phyloP scores from a whole-genome alignment of 2,329 filamentous ascomycete genomes.

The Ophiosphaerella korrae region DNA sequence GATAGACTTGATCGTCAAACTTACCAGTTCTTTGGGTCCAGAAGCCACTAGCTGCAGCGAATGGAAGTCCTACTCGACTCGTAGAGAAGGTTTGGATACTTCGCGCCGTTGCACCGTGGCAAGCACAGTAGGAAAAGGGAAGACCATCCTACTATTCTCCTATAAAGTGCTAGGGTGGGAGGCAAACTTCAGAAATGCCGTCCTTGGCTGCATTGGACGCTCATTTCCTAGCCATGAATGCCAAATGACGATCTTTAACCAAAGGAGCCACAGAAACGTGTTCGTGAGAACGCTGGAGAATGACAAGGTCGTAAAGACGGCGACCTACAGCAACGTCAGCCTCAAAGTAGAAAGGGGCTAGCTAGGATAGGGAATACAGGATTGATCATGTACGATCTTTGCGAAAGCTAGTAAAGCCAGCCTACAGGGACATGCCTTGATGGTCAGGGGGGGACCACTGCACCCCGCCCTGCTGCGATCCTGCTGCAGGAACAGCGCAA shows the following conservation, averaged over 20 bases:
- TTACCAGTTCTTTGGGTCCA: background rate
- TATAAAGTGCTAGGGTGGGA: background rate
- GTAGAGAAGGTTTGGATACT: background rate
- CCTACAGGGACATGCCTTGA: background rate
- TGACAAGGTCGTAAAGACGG: background rate
- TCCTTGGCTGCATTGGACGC: slow-evolving; percentile 5
- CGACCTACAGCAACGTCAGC: background rate
- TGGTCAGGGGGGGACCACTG: no score
- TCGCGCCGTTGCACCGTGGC: background rate
- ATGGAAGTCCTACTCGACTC: background rate
- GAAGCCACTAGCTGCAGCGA: no score
- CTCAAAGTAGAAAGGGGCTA: background rate
- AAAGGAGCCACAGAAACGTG: background rate
- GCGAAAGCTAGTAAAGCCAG: background rate
- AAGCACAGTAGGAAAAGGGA: background rate
- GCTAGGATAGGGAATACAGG: background rate
- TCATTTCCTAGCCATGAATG: slow-evolving; percentile 1
- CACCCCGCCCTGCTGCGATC: no score
- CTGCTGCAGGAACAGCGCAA: no score
- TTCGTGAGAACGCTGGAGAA: background rate
- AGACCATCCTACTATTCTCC: background rate
- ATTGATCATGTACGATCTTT: slow-evolving; percentile 1
- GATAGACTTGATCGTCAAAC: background rate
- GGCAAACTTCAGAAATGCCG: slow-evolving; percentile 4
- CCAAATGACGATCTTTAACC: background rate